Percentiles rank a stretch among this genome's conserved stretches.
Conservation (phyloP, 805 yeast genomes). For the Pichia membranifaciens region DNA sequence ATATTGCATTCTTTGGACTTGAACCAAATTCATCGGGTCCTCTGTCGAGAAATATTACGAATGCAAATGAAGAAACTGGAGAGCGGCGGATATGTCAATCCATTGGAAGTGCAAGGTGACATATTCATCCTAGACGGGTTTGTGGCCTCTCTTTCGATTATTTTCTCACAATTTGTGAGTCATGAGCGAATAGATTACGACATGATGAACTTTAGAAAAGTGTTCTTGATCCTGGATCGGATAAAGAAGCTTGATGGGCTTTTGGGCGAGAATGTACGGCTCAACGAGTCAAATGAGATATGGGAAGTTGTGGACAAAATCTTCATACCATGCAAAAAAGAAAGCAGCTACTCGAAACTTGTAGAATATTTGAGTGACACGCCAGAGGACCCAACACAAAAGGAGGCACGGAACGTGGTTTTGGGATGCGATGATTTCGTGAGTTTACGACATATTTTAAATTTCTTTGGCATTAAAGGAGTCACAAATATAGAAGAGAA, state of each 20-base stretch:
- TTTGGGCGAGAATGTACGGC: slow-evolving; percentile 6
- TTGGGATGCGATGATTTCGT: background rate
- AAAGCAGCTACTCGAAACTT: background rate
- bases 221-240: slow-evolving; percentile 16
- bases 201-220: slow-evolving; percentile 14
- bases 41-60: background rate
- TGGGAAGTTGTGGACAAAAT: slow-evolving; percentile 7
- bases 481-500: background rate
- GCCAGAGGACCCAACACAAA: background rate
- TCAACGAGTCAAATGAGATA: slow-evolving; percentile 23
- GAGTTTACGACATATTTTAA: background rate
- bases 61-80: background rate
- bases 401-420: background rate
- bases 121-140: slow-evolving; percentile 23
- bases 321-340: slow-evolving; percentile 7
- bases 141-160: slow-evolving; percentile 19
- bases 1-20: background rate
- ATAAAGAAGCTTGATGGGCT: slow-evolving; percentile 12
- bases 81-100: background rate
- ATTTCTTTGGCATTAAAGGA: slow-evolving; percentile 1
- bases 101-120: background rate
- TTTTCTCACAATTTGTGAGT: slow-evolving; percentile 19
- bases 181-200: slow-evolving; percentile 7
- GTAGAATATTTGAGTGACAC: slow-evolving; percentile 3
- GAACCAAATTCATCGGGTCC: background rate